Conservation (phyloP, 352 stramenopile species). For the Phytophthora sp. region DNA sequence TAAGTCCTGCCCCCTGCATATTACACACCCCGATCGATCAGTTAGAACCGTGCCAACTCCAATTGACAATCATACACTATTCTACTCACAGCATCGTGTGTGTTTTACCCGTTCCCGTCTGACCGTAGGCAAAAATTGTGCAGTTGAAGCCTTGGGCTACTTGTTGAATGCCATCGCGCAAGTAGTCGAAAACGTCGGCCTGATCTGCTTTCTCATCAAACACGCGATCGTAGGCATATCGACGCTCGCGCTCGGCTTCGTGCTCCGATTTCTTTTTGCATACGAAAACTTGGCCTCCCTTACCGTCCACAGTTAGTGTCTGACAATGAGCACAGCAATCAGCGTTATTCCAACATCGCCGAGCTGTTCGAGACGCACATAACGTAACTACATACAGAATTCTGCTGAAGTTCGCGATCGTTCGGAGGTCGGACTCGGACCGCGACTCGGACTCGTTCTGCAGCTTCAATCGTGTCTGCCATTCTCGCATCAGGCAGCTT, state of each 20-base stretch:
- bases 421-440: slow-evolving; percentile 83
- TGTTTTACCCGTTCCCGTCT: slow-evolving; percentile 92
- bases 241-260: slow-evolving; percentile 55
- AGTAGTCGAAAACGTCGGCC: slow-evolving; percentile 76
- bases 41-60: not conserved
- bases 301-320: slow-evolving; percentile 45
- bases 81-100: slow-evolving; percentile 85
- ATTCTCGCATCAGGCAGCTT: slow-evolving; percentile 30
- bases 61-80: not conserved
- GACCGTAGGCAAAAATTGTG: slow-evolving; percentile 92
- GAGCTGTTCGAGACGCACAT: too few relatives aligned
- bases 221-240: slow-evolving; percentile 77
- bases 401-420: slow-evolving; percentile 59
- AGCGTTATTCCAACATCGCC: not conserved
- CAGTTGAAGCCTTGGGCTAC: slow-evolving; percentile 90
- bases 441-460: slow-evolving; percentile 76
- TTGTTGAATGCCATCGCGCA: slow-evolving; percentile 72
- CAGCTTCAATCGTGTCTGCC: slow-evolving; percentile 38
- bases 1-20: slow-evolving; percentile 56
- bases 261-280: slow-evolving; percentile 55
- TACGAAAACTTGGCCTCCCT: slow-evolving; percentile 45
- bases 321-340: slow-evolving; percentile 9
- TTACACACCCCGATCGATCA: too few relatives aligned
- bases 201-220: slow-evolving; percentile 68
- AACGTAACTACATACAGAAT: slow-evolving; percentile 27